Conservation (phyloP, 495 filamentous ascomycete genomes). For the Podospora sp. region DNA sequence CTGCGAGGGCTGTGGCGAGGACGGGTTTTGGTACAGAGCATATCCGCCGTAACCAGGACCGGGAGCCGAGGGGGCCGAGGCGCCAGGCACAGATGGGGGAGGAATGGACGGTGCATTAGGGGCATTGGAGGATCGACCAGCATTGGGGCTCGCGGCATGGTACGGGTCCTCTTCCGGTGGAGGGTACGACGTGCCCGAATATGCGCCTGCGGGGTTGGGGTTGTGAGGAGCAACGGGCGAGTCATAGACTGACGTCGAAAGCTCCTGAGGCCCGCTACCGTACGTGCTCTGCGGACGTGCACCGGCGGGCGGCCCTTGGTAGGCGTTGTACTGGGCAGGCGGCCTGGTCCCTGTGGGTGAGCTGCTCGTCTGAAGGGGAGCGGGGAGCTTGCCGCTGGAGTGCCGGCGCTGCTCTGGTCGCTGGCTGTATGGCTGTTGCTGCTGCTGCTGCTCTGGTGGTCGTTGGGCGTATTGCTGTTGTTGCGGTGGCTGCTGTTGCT, state of each 20-base stretch:
- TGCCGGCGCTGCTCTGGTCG: conserved; percentile 41
- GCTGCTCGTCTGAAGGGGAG: conserved; percentile 47
- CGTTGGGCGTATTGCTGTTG: conserved; percentile 43
- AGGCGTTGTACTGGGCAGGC: conserved; percentile 45
- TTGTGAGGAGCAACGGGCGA: conserved; percentile 68
- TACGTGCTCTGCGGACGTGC: conserved; percentile 70
- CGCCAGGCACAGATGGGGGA: conserved; percentile 33
- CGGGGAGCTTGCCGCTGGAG: conserved; percentile 45
- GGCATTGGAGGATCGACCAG: conserved; percentile 28
- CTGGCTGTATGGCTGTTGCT: background rate
- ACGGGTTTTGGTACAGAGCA: conserved; percentile 15
- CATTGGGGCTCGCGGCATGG: conserved; percentile 35
- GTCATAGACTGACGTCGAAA: conserved; percentile 82
- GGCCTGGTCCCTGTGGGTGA: conserved; percentile 38
- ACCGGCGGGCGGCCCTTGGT: conserved; percentile 48
- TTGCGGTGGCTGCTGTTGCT: conserved; percentile 39
- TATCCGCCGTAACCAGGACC: conserved; percentile 14
- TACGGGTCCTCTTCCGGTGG: conserved; percentile 55
- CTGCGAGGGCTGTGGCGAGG: conserved; percentile 20
- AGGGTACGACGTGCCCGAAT: conserved; percentile 62
- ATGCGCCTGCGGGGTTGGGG: conserved; percentile 48
- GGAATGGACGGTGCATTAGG: conserved; percentile 27
- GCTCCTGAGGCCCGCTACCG: conserved; percentile 73
- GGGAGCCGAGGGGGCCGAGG: conserved; percentile 29
- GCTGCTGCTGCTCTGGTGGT: conserved; percentile 10